Base-by-base conservation (phyloP, 2,329 filamentous ascomycete genomes). In the Calonectria henricotiae region DNA sequence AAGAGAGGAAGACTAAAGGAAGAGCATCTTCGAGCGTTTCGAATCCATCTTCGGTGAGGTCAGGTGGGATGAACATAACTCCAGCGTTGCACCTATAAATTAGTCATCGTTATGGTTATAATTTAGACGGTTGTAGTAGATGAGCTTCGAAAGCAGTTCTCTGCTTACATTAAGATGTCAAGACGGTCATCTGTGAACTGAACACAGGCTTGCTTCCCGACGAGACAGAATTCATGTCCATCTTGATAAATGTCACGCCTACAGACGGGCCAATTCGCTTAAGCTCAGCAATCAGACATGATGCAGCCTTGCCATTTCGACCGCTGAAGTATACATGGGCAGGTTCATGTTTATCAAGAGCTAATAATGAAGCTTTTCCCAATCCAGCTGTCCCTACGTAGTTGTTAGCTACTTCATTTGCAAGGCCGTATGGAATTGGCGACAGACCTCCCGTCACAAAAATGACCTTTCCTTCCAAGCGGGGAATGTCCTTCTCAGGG, bases 41-140 rank as follows among this genome's bases (percentile, higher is more conserved):
- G 70, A 85, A 86, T 12, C 85, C 84, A 15, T 86, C 44, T n/a
- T 49, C 37, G 11, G n/a, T 64, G 8, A 46, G 13, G 4, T 25
- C 41, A 11, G 58, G 58, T 3, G 58, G 39, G 9, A 30, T 20
- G 20, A 30, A 41, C 58, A 62, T 46, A 25, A 62, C 27, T 6
- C 58, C 58, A 17, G 39, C 58, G 20, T 62, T 62, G 1, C 39
- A 35, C 46, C 46, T 49, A 11, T 13, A 17, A 49, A 30, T 49
- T 17, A 13, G 4, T 30, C 27, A 30, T 30, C 7, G 27, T 30
- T 30, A 30, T 4, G 7, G 27, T 5, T 7, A 30, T 30, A 30
- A 30, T 30, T 30, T 30, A 7, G 27, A 7, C 27, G 7, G 7
- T 30, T 30, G 4, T 5, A 5, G 27, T 30, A 7, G 27, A 30